Base-by-base conservation (phyloP, 768 basidiomycete genomes). In the Termitomyces sp. region DNA sequence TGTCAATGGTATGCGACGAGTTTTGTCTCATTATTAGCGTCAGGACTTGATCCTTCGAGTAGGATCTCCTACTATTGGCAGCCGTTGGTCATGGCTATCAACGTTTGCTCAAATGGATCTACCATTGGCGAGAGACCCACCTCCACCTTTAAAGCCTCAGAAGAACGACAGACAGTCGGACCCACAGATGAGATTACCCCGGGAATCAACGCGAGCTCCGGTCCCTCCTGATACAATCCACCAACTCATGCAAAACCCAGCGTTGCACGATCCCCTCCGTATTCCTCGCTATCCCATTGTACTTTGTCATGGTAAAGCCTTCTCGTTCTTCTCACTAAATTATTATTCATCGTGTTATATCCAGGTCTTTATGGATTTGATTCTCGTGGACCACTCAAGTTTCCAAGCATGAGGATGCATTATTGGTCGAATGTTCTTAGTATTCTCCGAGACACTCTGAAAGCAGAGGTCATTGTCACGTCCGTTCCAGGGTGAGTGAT, bases 381-480 rank as follows among this genome's bases (percentile, higher is more conserved):
- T 63, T 88, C 92, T 0, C 83, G 88, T 31, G 94, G 94, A 1
- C 93, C 93, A 0, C 76, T 82, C 0, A 76, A 87, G 11, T 91
- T 94, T 63, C 93, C 94, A 0, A 83, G 85, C 41, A 77, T 95
- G 54, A 84, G 90, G 51, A 81, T 92, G 68, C 93, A 98, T 56
- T 99, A 99, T 66, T 99, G 97, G 97, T 83, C 86, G 0, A 90
- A 92, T 54, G 85, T 98, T 3, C 76, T 98, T 31, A 83, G 79
- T 10, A 82, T 95, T 12, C 78, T 98, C 15, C 81, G 88, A 53
- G 78, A 88, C 50, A 88, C 79, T 58, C 76, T 98, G 12, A 91
- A 92, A 13, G 94, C 92, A 23, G 92, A 98, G 58, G 94, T 98
- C n/a, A 84, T 98, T 53, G 92, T 98, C 16, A 95, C 96, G 0